Base-by-base conservation (phyloP, 352 stramenopile genomes). In the Phytophthora kernoviae region DNA sequence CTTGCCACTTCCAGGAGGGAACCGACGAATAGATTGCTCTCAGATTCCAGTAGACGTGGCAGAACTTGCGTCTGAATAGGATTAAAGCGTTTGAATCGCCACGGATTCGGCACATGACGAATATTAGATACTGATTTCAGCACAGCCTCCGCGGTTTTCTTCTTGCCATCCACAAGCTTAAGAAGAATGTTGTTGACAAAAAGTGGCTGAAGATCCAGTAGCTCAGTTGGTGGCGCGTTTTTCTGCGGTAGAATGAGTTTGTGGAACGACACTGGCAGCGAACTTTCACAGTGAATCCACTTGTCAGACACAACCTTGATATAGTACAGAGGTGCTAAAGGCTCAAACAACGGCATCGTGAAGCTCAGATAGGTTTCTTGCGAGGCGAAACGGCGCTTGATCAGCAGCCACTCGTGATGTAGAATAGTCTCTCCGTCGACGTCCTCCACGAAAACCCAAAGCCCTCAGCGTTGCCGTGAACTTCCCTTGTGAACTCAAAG, bases 221-320 rank as follows among this genome's bases (percentile, higher is more conserved):
- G 67, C 67, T 99, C 97, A 0, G 97, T 99, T 24, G 96, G 94
- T 8, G 97, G 97, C 10, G 93, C 74, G 73, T 98, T 99, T 69
- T 99, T 99, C 30, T 98, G 86, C n/a, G 98, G 98, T 26, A 99
- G 70, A 54, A 99, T 98, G 42, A 99, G 94, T 60, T 98, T 97
- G 62, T 98, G 95, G 72, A 99, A 99, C 18, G 96, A 99, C 48
- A 99, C 94, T 10, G 98, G 96, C 3, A 99, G 65, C 0, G 97
- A 92, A 17, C 90, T 94, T 59, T 98, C 90, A 33, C 93, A 98
- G 76, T 99, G 97, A 56, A 99, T 87, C 97, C 98, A 99, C 62
- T 98, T 95, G 82, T 99, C 97, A 2, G 91, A 98, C 30, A 99
- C 84, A 0, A 99, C 93, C 52, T 97, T 89, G 52, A 99, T 94